Percentiles rank a stretch among this genome's conserved stretches.
Conservation (phyloP, 1,139 yeast species). For the Magnusiomyces ingens region DNA sequence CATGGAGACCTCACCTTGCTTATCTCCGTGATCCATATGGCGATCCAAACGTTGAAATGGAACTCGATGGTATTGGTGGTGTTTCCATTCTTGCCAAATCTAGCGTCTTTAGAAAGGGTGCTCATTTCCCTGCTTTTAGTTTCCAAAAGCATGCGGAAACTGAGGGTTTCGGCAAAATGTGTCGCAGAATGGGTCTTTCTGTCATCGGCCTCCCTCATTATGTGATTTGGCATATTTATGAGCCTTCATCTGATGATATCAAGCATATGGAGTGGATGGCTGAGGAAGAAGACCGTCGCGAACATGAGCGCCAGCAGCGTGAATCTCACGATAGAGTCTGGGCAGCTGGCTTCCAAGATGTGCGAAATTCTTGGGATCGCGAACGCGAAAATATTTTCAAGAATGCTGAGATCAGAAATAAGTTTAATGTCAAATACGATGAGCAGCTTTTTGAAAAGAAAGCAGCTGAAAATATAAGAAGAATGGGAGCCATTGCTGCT, state of each 20-base stretch:
- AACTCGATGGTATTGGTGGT: slow-evolving; percentile 86
- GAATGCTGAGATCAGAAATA: slow-evolving; percentile 53
- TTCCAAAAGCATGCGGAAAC: slow-evolving; percentile 91
- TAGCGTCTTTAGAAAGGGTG: slow-evolving; percentile 68
- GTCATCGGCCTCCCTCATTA: slow-evolving; percentile 86
- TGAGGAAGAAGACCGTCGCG: slow-evolving; percentile 70
- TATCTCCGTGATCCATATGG: slow-evolving; percentile 82
- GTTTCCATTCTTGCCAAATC: slow-evolving; percentile 80
- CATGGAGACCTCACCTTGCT: slow-evolving; percentile 90
- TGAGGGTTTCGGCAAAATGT: slow-evolving; percentile 85
- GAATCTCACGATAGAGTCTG: slow-evolving; percentile 70
- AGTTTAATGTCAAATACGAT: background rate
- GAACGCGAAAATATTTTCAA: slow-evolving; percentile 63
- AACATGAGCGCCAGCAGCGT: slow-evolving; percentile 57
- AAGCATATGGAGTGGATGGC: slow-evolving; percentile 98
- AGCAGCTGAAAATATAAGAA: background rate
- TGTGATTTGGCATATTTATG: slow-evolving; percentile 89
- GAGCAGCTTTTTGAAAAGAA: background rate
- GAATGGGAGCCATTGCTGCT: slow-evolving; percentile 6
- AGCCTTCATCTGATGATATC: slow-evolving; percentile 78
- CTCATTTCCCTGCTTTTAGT: slow-evolving; percentile 86
- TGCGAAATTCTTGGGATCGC: slow-evolving; percentile 56
- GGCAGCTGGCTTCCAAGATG: slow-evolving; percentile 71
- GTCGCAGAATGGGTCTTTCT: slow-evolving; percentile 71
- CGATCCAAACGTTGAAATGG: slow-evolving; percentile 81